phyloP scores from a whole-genome alignment of 108 stramenopile species.

The Parietichytrium sp. region DNA sequence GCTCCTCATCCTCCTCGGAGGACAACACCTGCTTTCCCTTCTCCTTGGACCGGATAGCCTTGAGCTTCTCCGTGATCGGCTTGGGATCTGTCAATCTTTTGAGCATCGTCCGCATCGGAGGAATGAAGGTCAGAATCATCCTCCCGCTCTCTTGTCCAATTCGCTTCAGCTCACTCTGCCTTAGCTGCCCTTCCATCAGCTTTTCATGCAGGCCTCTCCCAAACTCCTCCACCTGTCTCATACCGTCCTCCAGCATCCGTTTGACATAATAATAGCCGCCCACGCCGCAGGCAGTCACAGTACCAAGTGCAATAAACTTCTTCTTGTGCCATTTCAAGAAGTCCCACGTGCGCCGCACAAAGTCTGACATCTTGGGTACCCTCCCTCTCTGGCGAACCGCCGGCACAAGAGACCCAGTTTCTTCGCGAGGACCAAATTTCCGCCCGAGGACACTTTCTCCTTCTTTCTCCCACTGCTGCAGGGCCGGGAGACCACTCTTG shows the following conservation, averaged over 20 bases:
- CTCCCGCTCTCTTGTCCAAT: not conserved
- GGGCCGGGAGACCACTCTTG: too few relatives aligned
- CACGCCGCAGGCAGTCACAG: conserved; percentile 4
- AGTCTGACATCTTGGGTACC: conserved; percentile 33
- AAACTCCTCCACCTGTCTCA: conserved; percentile 23
- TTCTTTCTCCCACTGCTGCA: too few relatives aligned
- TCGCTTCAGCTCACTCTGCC: not conserved
- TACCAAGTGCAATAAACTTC: conserved; percentile 37
- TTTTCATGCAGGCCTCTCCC: conserved; percentile 19
- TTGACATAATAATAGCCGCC: conserved; percentile 36
- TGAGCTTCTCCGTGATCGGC: conserved; percentile 25
- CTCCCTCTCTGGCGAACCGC: too few relatives aligned
- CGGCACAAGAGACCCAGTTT: too few relatives aligned
- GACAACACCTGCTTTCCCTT: not conserved
- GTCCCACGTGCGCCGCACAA: not conserved
- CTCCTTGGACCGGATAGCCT: not conserved
- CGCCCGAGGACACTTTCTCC: too few relatives aligned
- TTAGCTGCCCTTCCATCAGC: conserved; percentile 22
- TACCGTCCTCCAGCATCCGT: not conserved
- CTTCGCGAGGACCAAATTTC: too few relatives aligned
- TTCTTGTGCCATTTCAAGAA: conserved; percentile 37
- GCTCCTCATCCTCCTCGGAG: conserved; percentile 18
- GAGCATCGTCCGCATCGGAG: not conserved
- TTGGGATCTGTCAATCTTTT: conserved; percentile 32
- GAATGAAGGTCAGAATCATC: conserved; percentile 8